Evolutionary conservation across 805 yeast genomes (phyloP), one percentile per base, ranked within the genome.

Genomic region (Kodamaea kaohsiungensis): DNA sequence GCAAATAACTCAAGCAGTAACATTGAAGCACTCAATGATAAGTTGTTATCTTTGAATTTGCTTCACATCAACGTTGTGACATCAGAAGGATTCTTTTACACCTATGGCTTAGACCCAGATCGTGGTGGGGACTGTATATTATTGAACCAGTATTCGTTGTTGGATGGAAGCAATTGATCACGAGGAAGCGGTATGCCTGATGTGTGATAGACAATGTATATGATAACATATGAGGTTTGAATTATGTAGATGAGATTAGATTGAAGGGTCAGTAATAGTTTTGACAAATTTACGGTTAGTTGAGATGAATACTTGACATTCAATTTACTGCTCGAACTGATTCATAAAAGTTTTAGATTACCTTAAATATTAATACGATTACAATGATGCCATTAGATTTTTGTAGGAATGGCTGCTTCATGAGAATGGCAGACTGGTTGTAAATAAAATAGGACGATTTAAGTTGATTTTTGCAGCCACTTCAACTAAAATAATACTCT

Each of bases 81-180:
- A 0, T 80, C 87, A 0, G 89, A 85, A 53, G 98, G 98, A 0
- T 83, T 81, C 59, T 87, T 89, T 60, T 88, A 87, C 62, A 89
- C 88, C 49, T 93, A 90, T 68, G 87, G 87, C 1, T 72, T 93
- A 46, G 95, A 91, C 57, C 86, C 95, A 0, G 96, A 87, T 56
- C 72, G 92, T 52, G 98, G 98, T 1, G 99, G 99, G 1, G 97
- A 92, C 65, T 93, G 98, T 70, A 82, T 87, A 40, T 73, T 91
- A 56, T 73, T 89, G 53, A 83, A 86, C 56, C 96, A 90, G 63
- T 87, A 85, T 63, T 79, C 87, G 5, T 72, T 88, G 43, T 63
- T 74, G 30, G 78, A 72, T 22, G 64, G 39, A 10, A 22, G 61
- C 12, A 43, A 10, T n/a, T 49, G 18, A 49, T 4, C n/a, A n/a